Percentiles rank a stretch among this genome's conserved stretches.
Conservation (phyloP, 176 grass and related monocot species). For the Urochloa ruziziensis region DNA sequence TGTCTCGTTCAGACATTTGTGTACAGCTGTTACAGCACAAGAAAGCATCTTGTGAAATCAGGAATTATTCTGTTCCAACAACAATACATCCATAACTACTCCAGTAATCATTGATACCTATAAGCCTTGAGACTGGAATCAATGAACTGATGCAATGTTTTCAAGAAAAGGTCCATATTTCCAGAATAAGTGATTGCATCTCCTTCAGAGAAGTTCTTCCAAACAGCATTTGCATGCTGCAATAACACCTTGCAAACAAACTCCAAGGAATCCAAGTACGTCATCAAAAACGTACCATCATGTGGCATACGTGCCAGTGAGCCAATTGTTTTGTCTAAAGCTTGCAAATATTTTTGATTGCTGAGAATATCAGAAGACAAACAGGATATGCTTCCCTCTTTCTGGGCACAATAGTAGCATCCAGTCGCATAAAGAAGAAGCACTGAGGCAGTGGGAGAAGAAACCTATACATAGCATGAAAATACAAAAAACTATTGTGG, state of each 20-base stretch:
- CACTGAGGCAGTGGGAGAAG: slow-evolving; percentile 42
- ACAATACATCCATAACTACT: neutral
- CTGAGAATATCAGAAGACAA: slow-evolving; percentile 36
- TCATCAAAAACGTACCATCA: slow-evolving; percentile 38
- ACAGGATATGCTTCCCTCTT: slow-evolving; percentile 20
- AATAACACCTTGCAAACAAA: slow-evolving; percentile 67
- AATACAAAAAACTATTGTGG: slow-evolving; percentile 9
- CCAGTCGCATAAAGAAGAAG: slow-evolving; percentile 69
- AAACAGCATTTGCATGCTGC: slow-evolving; percentile 43
- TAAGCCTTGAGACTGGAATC: slow-evolving; percentile 52
- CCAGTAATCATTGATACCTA: slow-evolving; percentile 37
- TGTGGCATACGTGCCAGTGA: slow-evolving; percentile 32
- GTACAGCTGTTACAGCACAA: slow-evolving; percentile 41
- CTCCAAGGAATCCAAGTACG: slow-evolving; percentile 75
- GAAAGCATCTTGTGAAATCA: slow-evolving; percentile 28
- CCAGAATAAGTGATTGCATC: slow-evolving; percentile 28
- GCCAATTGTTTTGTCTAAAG: slow-evolving; percentile 35
- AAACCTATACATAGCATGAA: slow-evolving; percentile 48
- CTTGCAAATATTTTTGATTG: slow-evolving; percentile 36
- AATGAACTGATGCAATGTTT: slow-evolving; percentile 53
- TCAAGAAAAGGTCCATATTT: slow-evolving; percentile 36
- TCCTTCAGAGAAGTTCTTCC: slow-evolving; percentile 56
- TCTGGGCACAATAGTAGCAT: slow-evolving; percentile 40
- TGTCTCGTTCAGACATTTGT: slow-evolving; percentile 42
- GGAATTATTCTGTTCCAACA: slow-evolving; percentile 7